These are phyloP conservation scores for Xylariaceae sp. DNA, from an alignment of 2,329 filamentous ascomycete species.

Conservation along the genomic window DNA sequence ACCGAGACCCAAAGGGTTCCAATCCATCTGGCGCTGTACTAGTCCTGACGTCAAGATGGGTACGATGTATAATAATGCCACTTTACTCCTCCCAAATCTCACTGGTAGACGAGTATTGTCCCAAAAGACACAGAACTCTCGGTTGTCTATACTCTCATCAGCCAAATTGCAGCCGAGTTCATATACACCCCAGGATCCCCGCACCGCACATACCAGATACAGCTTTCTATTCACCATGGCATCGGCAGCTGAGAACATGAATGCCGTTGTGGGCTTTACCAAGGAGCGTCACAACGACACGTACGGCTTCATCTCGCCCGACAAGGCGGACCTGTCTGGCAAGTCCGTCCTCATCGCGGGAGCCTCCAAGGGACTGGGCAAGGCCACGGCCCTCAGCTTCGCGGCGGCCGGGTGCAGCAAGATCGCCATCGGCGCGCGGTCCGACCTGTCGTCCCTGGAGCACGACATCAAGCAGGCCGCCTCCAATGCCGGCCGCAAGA, in stretches of 20 bases:
- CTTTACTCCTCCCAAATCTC: no score
- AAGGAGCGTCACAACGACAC: conserved; percentile 20
- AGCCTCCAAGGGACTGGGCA: conserved; percentile 41
- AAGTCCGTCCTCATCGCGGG: conserved; percentile 39
- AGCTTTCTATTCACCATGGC: conserved; percentile 8
- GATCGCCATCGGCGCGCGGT: conserved; percentile 45
- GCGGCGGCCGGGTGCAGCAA: conserved; percentile 39
- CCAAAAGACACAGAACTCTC: no score
- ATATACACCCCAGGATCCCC: no score
- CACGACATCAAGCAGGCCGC: conserved; percentile 30
- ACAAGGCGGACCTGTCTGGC: conserved; percentile 16
- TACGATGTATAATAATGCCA: no score
- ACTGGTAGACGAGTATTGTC: no score
- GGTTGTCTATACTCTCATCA: no score
- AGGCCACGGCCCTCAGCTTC: conserved; percentile 39
- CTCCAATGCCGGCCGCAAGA: conserved; percentile 14
- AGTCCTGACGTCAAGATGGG: no score
- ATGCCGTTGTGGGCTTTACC: conserved; percentile 9
- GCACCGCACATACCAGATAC: no score
- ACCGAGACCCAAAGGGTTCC: no score
- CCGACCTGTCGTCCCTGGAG: conserved; percentile 32
- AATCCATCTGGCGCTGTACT: no score
- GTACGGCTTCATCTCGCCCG: conserved; percentile 22
- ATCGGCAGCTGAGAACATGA: conserved; percentile 3
- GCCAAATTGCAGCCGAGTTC: no score